Percentiles rank a stretch among this genome's conserved stretches.
Evolutionary conservation across 2,329 filamentous ascomycete genomes (phyloP).

Genomic region (Paraphaeosphaeria minitans): DNA sequence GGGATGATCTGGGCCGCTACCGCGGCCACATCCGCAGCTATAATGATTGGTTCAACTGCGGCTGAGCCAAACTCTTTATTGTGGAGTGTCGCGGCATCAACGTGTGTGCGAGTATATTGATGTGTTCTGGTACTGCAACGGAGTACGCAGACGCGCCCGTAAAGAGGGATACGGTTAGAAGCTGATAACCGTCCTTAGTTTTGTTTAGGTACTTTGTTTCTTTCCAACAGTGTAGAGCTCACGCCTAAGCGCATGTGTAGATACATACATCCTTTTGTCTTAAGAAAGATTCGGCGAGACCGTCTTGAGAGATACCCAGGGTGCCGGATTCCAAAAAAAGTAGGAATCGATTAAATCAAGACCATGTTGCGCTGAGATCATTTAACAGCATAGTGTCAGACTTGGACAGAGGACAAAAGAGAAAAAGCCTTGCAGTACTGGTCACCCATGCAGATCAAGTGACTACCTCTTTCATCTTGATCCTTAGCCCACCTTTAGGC

Average conservation of each 20-base stretch:
- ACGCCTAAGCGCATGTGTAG: neutral
- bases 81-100: no score
- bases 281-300: neutral
- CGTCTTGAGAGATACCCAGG: neutral
- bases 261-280: neutral
- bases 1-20: neutral
- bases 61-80: no score
- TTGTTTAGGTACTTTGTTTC: neutral
- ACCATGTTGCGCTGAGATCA: neutral
- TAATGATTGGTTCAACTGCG: neutral
- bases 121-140: no score
- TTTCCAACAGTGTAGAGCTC: neutral
- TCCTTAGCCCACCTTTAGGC: slow-evolving; percentile 73
- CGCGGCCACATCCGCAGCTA: neutral
- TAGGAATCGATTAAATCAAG: neutral
- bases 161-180: no score
- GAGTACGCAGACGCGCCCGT: no score
- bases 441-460: neutral
- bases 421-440: neutral
- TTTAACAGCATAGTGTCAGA: neutral
- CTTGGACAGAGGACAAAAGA: neutral
- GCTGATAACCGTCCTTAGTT: no score
- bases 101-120: no score
- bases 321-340: neutral
- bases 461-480: slow-evolving; percentile 60